Evolutionary conservation across 2,329 filamentous ascomycete genomes (phyloP).

Genomic region (Arthrobotrys sinensis): DNA sequence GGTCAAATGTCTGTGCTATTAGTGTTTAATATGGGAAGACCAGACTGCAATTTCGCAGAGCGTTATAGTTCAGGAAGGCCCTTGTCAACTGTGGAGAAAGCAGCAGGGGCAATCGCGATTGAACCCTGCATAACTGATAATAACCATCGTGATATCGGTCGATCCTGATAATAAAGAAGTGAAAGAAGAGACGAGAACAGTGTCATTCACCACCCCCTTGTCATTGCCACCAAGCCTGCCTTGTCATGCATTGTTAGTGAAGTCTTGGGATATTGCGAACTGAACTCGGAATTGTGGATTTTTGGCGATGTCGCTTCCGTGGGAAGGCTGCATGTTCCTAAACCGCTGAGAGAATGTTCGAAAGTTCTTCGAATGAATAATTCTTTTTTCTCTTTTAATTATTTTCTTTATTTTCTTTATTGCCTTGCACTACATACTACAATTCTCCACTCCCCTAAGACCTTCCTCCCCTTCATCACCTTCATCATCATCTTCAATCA

Average conservation of each 20-base stretch:
- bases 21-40: conserved; percentile 12
- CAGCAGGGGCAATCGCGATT: conserved; percentile 23
- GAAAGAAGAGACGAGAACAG: conserved; percentile 19
- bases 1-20: conserved; percentile 28
- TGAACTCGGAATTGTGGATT: conserved; percentile 6
- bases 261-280: background rate
- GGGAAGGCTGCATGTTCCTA: conserved; percentile 17
- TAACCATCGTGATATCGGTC: background rate
- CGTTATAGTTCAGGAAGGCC: conserved; percentile 58
- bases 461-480: conserved; percentile 4
- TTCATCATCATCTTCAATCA: conserved; percentile 16
- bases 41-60: conserved; percentile 47
- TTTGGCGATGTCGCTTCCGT: conserved; percentile 37
- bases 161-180: conserved; percentile 25
- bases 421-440: no score
- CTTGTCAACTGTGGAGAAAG: conserved; percentile 44
- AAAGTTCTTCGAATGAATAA: conserved; percentile 14
- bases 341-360: background rate
- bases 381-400: conserved; percentile 26
- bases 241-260: background rate
- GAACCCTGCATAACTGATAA: conserved; percentile 18
- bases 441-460: background rate
- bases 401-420: background rate
- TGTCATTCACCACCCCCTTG: background rate
- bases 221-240: no score